phyloP scores from a whole-genome alignment of 306 rosid species.

The Begonia loranthoides region DNA sequence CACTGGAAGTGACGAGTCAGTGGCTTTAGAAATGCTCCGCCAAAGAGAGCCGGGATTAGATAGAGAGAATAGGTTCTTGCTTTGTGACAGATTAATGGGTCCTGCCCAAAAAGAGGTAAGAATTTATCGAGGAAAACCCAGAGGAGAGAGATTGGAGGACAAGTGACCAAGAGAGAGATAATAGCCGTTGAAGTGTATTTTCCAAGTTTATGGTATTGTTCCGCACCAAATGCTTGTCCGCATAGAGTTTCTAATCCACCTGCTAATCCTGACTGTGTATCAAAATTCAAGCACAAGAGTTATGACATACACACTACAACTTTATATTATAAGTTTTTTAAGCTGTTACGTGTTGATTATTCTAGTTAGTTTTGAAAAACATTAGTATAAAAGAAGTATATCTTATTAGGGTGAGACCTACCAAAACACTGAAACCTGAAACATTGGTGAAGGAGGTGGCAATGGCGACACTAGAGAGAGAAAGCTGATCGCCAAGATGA shows the following conservation, averaged over 20 bases:
- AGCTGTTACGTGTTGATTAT: no score
- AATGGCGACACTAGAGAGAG: conserved; percentile 8
- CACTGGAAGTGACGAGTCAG: conserved; percentile 4
- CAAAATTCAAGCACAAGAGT: background rate
- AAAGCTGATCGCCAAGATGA: background rate
- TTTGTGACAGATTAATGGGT: conserved; percentile 2
- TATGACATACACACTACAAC: background rate
- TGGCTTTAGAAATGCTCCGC: conserved; percentile 5
- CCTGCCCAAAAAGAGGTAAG: conserved; percentile 5
- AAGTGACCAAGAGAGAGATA: conserved; percentile 4
- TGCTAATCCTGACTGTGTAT: conserved; percentile 7
- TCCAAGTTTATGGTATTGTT: conserved; percentile 8
- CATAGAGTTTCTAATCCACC: conserved; percentile 11
- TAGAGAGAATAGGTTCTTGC: conserved; percentile 6
- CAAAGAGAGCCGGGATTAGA: conserved; percentile 11
- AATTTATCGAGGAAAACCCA: conserved; percentile 9
- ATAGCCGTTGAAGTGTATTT: conserved; percentile 9
- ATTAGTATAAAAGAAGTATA: no score
- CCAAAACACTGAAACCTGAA: conserved; percentile 3
- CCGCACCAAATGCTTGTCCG: conserved; percentile 13
- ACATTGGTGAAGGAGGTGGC: conserved; percentile 5
- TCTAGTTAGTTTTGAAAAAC: background rate
- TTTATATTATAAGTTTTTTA: background rate
- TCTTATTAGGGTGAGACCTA: background rate
- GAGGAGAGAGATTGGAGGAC: conserved; percentile 8